Evolutionary conservation across 176 grass and related monocot genomes (phyloP).

Genomic region (Thalia dealbata): DNA sequence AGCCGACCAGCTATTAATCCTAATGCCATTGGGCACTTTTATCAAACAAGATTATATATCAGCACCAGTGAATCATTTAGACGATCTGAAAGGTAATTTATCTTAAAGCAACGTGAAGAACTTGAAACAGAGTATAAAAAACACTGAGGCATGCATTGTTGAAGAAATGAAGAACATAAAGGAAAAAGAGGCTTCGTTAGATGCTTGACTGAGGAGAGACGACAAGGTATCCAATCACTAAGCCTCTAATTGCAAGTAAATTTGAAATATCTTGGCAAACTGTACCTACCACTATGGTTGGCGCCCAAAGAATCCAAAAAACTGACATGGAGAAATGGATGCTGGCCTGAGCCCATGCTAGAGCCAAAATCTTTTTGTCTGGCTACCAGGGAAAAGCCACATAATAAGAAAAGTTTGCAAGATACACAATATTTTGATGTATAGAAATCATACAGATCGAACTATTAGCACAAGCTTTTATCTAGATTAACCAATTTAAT

Average conservation of each 20-base stretch:
- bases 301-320: conserved; percentile 91
- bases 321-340: conserved; percentile 65
- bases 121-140: neutral
- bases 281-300: conserved; percentile 66
- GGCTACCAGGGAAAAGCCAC: conserved; percentile 17
- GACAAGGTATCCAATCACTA: too few species aligned
- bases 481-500: neutral
- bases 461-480: neutral
- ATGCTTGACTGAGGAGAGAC: neutral
- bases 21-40: neutral
- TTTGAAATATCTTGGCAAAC: conserved; percentile 7
- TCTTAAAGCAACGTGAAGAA: neutral
- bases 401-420: neutral
- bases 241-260: neutral
- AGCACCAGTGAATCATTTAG: neutral
- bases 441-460: neutral
- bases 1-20: neutral
- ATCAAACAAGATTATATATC: neutral
- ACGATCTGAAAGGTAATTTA: neutral
- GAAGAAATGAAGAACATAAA: neutral
- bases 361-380: conserved; percentile 83
- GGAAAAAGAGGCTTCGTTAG: neutral
- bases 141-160: neutral
- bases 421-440: neutral
- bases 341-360: conserved; percentile 77